Base-by-base conservation (phyloP, 208 protist species). In the Crithidia mellificae region DNA sequence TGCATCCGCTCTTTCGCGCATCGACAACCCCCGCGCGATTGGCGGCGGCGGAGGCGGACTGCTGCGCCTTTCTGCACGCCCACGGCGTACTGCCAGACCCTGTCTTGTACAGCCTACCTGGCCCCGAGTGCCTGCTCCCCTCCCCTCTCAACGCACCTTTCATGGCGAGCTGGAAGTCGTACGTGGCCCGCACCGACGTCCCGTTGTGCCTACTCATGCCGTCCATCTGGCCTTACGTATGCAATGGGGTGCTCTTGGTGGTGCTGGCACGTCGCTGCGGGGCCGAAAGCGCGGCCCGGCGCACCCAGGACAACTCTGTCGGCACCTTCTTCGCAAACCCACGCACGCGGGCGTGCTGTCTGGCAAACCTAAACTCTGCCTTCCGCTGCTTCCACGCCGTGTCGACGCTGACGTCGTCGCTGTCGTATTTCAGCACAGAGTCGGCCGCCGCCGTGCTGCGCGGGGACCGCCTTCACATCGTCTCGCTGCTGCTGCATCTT, bases 171-270 rank as follows among this genome's bases (percentile, higher is more conserved):
- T 64, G 63, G 69, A 63, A 36, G 55, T 50, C 12, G 62, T 58
- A 43, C 69, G 64, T 73, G 20, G 49, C 52, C 3, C 74, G 79
- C 46, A 15, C 32, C 1, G 44, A 27, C 2, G 53, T 68, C n/a
- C 85, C 85, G 19, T 5, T 64, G 27, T 65, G 79, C 6, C 62
- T 95, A 19, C 85, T 81, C 55, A 55, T 88, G 38, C 87, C 90
- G 4, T 84, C 85, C 15, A 76, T 95, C 19, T 95, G 87, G 68
- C 90, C 90, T 2, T 95, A 77, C 46, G 57, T 95, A 11, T 78
- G 74, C 30, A 95, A 95, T 68, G 90, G 90, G 34, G 78, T 84
- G 19, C 68, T 80, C 12, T 72, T 95, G 20, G 77, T 73, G 50
- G 64, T 75, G 24, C 51, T 91, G 22, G 80, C 81, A 2, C 75